Percentiles rank a stretch among this genome's conserved stretches.
phyloP scores from a whole-genome alignment of 2,329 filamentous ascomycete genomes.

The Ceratocystis huliohia region DNA sequence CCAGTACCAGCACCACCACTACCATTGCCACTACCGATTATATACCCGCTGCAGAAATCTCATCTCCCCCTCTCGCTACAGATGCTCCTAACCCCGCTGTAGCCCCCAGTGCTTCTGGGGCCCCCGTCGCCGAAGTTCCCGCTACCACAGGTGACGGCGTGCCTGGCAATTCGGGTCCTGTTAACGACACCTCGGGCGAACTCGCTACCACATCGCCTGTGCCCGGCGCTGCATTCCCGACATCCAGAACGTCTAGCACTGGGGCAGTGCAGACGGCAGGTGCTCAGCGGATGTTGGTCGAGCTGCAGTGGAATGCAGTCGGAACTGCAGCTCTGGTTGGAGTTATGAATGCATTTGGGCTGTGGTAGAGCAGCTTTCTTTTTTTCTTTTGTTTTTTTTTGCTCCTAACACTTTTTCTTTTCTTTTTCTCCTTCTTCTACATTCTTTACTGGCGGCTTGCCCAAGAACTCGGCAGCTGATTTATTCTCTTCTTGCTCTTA shows the following conservation, averaged over 20 bases:
- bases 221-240: not conserved
- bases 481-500: not conserved
- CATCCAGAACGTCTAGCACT: not conserved
- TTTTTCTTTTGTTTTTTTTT: not conserved
- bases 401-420: not conserved
- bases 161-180: no score
- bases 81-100: not conserved
- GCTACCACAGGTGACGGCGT: not conserved
- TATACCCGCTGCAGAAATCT: not conserved
- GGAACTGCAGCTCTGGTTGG: not conserved
- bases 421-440: not conserved
- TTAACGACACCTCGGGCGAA: not conserved
- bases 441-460: not conserved
- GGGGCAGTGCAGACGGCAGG: conserved; percentile 3
- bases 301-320: not conserved
- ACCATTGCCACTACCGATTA: not conserved
- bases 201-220: not conserved
- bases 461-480: not conserved
- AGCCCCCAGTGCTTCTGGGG: no score
- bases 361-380: not conserved
- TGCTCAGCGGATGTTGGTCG: not conserved
- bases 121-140: no score
- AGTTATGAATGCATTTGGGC: not conserved
- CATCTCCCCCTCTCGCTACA: not conserved
- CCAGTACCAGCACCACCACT: not conserved